Percentiles rank a stretch among this genome's conserved stretches.
Conservation (phyloP, 2,329 filamentous ascomycete species). For the Fusarium sp. region DNA sequence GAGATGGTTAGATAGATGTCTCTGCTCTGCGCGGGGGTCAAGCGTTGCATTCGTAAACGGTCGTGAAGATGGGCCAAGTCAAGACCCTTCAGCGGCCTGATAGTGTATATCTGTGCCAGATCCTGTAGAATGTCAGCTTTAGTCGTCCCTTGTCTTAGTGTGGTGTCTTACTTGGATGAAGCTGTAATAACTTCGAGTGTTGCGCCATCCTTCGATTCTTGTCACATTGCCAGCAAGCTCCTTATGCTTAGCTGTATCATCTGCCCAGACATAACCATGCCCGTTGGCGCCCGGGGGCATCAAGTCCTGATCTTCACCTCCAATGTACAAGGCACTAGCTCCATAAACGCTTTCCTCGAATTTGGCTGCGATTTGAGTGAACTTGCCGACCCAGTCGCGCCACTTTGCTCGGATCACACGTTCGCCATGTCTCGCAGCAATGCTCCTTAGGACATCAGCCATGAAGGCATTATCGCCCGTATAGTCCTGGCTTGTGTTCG, state of each 20-base stretch:
- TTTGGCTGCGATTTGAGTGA: conserved; percentile 89
- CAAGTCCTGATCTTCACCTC: conserved; percentile 74
- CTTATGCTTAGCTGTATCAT: conserved; percentile 80
- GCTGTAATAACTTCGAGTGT: conserved; percentile 93
- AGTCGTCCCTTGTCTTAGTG: not conserved
- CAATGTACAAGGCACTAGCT: conserved; percentile 87
- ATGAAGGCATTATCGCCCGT: conserved; percentile 93
- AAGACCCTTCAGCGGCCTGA: conserved; percentile 77
- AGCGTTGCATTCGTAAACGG: conserved; percentile 82
- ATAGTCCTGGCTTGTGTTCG: conserved; percentile 65
- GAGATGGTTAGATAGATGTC: conserved; percentile 87
- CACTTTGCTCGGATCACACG: conserved; percentile 91
- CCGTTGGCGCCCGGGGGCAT: conserved; percentile 71
- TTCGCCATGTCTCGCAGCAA: conserved; percentile 86
- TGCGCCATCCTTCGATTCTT: conserved; percentile 95
- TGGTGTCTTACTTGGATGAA: conserved; percentile 77
- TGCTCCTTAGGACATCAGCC: conserved; percentile 83
- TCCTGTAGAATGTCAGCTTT: conserved; percentile 57
- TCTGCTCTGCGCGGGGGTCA: conserved; percentile 78
- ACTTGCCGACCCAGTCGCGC: conserved; percentile 93
- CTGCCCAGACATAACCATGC: conserved; percentile 95
- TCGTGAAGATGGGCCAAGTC: conserved; percentile 95
- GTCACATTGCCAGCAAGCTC: conserved; percentile 93
- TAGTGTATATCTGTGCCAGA: conserved; percentile 69
- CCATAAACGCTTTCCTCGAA: conserved; percentile 98